These are phyloP conservation scores for Claviceps digitariae DNA, from an alignment of 2,329 filamentous ascomycete genomes.

Conservation along the genomic window DNA sequence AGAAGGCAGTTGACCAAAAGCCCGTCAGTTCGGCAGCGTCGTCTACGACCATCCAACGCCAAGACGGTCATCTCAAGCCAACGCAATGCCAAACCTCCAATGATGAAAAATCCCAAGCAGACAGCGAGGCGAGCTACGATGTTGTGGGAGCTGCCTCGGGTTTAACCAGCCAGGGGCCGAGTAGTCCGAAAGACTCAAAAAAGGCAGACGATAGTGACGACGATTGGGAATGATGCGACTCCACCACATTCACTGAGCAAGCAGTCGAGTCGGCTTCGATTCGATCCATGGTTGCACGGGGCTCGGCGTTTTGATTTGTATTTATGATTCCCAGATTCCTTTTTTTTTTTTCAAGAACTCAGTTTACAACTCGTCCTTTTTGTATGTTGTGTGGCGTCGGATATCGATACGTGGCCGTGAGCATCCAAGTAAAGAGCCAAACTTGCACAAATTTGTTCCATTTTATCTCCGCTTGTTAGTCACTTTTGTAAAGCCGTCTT, in stretches of 20 bases:
- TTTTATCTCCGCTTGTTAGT: conserved; percentile 51
- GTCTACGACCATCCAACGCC: conserved; percentile 47
- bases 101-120: conserved; percentile 79
- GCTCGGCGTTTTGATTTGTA: conserved; percentile 20
- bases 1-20: conserved; percentile 17
- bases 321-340: conserved; percentile 8
- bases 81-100: conserved; percentile 59
- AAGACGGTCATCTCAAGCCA: conserved; percentile 41
- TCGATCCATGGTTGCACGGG: neutral
- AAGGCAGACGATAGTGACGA: conserved; percentile 31
- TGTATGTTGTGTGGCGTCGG: conserved; percentile 12
- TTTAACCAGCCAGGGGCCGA: conserved; percentile 63
- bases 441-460: conserved; percentile 5
- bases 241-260: neutral
- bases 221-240: conserved; percentile 8
- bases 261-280: neutral
- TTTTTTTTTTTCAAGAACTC: neutral
- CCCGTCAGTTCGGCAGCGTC: conserved; percentile 38
- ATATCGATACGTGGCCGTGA: conserved; percentile 11
- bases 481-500: conserved; percentile 71
- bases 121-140: conserved; percentile 94
- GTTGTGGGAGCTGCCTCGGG: conserved; percentile 70
- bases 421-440: neutral
- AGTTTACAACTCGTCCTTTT: conserved; percentile 1
- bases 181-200: conserved; percentile 43